These are phyloP conservation scores for Astragalus glycyphyllos DNA, from an alignment of 306 rosid species.

Conservation along the genomic window DNA sequence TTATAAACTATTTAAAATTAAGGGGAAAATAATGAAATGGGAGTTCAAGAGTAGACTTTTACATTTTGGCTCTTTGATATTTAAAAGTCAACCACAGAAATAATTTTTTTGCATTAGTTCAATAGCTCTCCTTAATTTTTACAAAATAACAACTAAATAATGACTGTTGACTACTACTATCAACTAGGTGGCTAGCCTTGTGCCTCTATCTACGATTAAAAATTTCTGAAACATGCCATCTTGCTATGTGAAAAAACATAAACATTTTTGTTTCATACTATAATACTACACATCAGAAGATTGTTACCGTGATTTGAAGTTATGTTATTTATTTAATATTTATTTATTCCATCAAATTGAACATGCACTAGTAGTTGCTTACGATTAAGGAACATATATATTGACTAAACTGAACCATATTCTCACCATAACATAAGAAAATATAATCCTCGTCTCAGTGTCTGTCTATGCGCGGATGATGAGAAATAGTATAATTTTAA, in stretches of 20 bases:
- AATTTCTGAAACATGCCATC: not conserved
- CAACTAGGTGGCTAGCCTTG: not conserved
- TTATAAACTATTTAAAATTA: slow-evolving; percentile 12
- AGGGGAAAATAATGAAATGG: slow-evolving; percentile 21
- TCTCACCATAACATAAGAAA: not conserved
- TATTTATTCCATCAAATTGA: not conserved
- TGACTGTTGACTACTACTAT: not conserved
- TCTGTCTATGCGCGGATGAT: too few relatives aligned
- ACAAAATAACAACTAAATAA: not conserved
- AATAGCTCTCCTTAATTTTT: slow-evolving; percentile 11
- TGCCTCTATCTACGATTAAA: not conserved
- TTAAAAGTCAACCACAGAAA: slow-evolving; percentile 35
- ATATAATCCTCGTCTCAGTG: too few relatives aligned
- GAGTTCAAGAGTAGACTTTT: slow-evolving; percentile 9
- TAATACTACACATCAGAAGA: not conserved
- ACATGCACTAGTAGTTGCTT: not conserved
- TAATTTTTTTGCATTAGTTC: slow-evolving; percentile 15
- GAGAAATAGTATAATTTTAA: too few relatives aligned
- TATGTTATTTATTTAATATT: not conserved
- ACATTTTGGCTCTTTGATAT: slow-evolving; percentile 24
- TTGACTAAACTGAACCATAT: not conserved
- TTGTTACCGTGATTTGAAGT: not conserved
- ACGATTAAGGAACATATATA: not conserved
- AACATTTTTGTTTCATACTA: not conserved
- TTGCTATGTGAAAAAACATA: not conserved